Evolutionary conservation across 2,329 filamentous ascomycete species (phyloP), one percentile per base, ranked within the genome.

Genomic region (Cladosporium sp.): DNA sequence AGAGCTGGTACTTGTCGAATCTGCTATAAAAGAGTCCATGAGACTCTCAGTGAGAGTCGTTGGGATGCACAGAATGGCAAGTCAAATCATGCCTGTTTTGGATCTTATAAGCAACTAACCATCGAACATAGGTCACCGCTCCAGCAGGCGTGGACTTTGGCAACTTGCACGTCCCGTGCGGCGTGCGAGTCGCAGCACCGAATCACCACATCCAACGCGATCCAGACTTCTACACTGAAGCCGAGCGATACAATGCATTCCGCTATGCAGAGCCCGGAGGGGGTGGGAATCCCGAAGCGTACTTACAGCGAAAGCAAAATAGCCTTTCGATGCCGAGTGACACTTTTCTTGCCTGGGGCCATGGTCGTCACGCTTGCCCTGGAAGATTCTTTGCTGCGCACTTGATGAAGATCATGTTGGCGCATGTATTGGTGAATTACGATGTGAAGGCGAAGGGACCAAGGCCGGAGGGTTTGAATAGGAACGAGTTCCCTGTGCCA

Each of bases 351-450:
- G 20, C 61, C 3, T 69, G 67, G 40, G 64, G 64, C 1, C 59
- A 63, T 53, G 65, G 65, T 1, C 48, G 61, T 12, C 64, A 67
- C 55, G 61, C 61, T 6, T 67, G 66, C 56, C 75, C 74, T 0
- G 77, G 76, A 0, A 70, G 76, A 0, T 78, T 78, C 71, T 78
- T 78, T 60, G 76, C 76, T 9, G 68, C 68, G 22, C 73, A 76
- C 60, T 74, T 78, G 68, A 75, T 78, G 66, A 78, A 79, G 65
- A 65, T 78, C 61, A 72, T 78, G 17, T 61, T 79, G 13, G 72
- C 74, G 1, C 65, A 74, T 45, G 65, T 75, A 3, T 61, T 78
- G 42, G 73, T 78, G 0, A 73, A 69, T 25, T 77, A 77, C 60
- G 75, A 78, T 22, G 58, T 66, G 20, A 59, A 59, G 53, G 45